phyloP scores from a whole-genome alignment of 306 rosid genomes.

The Dalbergia oliveri region DNA sequence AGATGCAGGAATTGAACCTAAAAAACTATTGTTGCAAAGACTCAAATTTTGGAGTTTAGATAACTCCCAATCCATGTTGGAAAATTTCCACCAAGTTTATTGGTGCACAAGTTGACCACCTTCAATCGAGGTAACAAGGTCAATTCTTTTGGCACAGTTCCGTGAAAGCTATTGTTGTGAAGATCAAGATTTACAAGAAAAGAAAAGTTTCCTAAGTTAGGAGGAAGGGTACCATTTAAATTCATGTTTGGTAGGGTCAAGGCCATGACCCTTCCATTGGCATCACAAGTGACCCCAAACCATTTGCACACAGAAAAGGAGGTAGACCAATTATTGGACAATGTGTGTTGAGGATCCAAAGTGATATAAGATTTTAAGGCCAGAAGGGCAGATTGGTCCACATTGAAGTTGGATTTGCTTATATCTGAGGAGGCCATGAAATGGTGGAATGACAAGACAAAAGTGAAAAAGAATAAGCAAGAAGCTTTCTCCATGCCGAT shows the following conservation, averaged over 20 bases:
- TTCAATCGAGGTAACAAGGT: neutral
- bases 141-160: slow-evolving; percentile 21
- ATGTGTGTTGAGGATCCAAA: slow-evolving; percentile 1
- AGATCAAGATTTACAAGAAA: slow-evolving; percentile 40
- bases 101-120: neutral
- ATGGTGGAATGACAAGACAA: slow-evolving; percentile 9
- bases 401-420: slow-evolving; percentile 1
- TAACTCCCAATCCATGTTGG: slow-evolving; percentile 34
- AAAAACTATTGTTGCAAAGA: slow-evolving; percentile 29
- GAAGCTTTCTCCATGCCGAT: slow-evolving; percentile 23
- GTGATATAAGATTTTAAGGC: slow-evolving; percentile 41
- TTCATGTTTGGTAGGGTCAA: slow-evolving; percentile 23
- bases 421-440: slow-evolving; percentile 13
- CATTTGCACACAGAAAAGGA: slow-evolving; percentile 29
- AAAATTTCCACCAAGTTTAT: slow-evolving; percentile 32
- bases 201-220: slow-evolving; percentile 37
- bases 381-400: slow-evolving; percentile 35
- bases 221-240: slow-evolving; percentile 35
- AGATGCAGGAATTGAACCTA: slow-evolving; percentile 31
- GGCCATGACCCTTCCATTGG: slow-evolving; percentile 24
- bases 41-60: slow-evolving; percentile 23
- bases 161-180: slow-evolving; percentile 13
- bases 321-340: slow-evolving; percentile 45
- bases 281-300: slow-evolving; percentile 45
- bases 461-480: neutral